phyloP scores from a whole-genome alignment of 2,329 filamentous ascomycete species.

The Nemania sp. region DNA sequence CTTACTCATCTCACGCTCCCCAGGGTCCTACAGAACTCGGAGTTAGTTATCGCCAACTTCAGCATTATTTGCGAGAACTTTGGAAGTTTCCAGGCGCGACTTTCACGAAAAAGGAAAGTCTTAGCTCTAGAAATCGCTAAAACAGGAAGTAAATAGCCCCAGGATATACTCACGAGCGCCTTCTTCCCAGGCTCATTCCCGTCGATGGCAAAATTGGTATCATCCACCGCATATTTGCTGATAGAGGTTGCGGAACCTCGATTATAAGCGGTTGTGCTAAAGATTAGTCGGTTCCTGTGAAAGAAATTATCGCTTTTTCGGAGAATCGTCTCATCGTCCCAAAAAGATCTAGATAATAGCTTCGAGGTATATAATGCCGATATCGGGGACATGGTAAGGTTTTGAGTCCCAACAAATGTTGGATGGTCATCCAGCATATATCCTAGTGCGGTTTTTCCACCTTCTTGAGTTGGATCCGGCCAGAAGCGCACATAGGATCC shows the following conservation, averaged over 20 bases:
- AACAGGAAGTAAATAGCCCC: no score
- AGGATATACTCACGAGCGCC: no score
- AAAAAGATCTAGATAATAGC: constrained; percentile 14
- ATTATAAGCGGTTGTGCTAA: not conserved
- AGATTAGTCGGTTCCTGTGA: constrained; percentile 3
- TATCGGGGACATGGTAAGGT: not conserved
- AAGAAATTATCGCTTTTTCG: constrained; percentile 27
- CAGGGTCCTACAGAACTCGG: no score
- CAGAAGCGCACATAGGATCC: not conserved
- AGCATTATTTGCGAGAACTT: no score
- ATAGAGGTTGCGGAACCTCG: no score
- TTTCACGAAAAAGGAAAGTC: no score
- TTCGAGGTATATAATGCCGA: constrained; percentile 18
- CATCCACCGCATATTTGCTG: no score
- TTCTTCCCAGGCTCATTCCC: no score
- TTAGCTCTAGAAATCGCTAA: no score
- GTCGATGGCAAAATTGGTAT: no score
- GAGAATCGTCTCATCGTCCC: constrained; percentile 9
- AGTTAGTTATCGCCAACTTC: no score
- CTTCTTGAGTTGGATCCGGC: not conserved
- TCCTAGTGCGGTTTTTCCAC: not conserved
- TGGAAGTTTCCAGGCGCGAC: no score
- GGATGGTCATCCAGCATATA: not conserved
- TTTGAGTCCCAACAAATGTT: not conserved
- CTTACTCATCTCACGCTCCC: constrained; percentile 5